Base-by-base conservation (phyloP, 305 asterid species). In the Solanum hybrid region DNA sequence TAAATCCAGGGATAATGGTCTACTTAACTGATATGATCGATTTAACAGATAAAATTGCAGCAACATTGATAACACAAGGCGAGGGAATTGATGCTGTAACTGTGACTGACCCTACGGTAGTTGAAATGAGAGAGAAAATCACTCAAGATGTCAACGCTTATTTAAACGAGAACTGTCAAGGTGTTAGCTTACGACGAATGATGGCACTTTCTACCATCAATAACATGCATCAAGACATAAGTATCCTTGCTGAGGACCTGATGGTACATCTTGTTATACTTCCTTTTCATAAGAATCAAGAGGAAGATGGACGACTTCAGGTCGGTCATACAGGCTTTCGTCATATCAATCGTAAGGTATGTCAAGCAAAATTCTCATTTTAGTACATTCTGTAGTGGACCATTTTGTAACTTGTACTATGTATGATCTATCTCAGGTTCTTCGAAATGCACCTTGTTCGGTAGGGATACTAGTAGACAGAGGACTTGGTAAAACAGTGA, bases 391-490 rank as follows among this genome's bases (percentile, higher is more conserved):
- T 73, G 37, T 16, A 73, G 37, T 73, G 11, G 24, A 73, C 37
- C 37, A 31, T 64, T 71, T 90, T 69, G 36, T 27, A 29, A 72
- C 5, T 7, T 72, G 11, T 72, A 72, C 79, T 72, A 72, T 22
- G 26, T 9, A 22, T 73, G 35, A 16, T 14, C 35, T 73, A 32
- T 27, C 11, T 26, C 22, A 97, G 99, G 91, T 97, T 78, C 98
- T 97, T 34, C 97, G 99, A 2, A 94, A 96, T 69, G 95, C 99
- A 40, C 99, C 98, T 3, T 96, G 99, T 90, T 95, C 99, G 0
- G 95, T 97, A 0, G 99, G 98, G 16, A 96, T 96, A 56, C 86
- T 97, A 79, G 98, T 96, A 2, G 99, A 97, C 88, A 93, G 99
- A 2, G 99, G 99, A 14, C 96, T 97, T 2, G 99, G 99, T 11